Evolutionary conservation across 257 asterid genomes (phyloP).

Genomic region (Lycium barbarum): DNA sequence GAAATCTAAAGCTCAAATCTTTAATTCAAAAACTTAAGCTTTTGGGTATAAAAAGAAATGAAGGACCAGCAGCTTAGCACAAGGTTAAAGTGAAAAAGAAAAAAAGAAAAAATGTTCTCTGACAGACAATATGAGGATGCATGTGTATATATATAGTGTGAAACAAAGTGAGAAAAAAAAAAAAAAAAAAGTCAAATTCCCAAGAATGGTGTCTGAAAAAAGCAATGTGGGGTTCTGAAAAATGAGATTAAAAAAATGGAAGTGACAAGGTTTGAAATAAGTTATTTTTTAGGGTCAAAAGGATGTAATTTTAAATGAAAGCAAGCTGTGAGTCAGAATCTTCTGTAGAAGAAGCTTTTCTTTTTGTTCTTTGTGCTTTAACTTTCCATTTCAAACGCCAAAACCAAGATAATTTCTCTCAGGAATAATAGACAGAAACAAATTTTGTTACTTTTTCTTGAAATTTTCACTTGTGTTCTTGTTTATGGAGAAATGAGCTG

Average conservation of each 20-base stretch:
- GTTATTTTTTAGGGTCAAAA: slow-evolving; percentile 45
- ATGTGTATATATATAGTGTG: slow-evolving; percentile 23
- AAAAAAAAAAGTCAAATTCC: slow-evolving; percentile 44
- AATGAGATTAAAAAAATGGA: slow-evolving; percentile 47
- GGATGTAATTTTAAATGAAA: slow-evolving; percentile 37
- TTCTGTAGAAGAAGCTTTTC: slow-evolving; percentile 44
- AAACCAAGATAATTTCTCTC: slow-evolving; percentile 33
- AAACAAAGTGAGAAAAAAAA: slow-evolving; percentile 29
- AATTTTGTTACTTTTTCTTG: neutral
- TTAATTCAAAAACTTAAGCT: slow-evolving; percentile 27
- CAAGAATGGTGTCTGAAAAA: slow-evolving; percentile 63
- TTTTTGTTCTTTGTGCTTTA: slow-evolving; percentile 59
- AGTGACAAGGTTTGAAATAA: slow-evolving; percentile 57
- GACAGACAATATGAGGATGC: slow-evolving; percentile 35
- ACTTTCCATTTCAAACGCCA: slow-evolving; percentile 47
- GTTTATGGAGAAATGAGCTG: slow-evolving; percentile 5
- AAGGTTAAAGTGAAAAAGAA: slow-evolving; percentile 27
- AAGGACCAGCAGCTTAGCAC: slow-evolving; percentile 19
- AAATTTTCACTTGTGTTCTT: slow-evolving; percentile 15
- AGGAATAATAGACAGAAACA: slow-evolving; percentile 27
- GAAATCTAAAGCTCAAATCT: slow-evolving; percentile 3
- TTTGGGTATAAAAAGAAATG: neutral
- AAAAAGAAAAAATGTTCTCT: slow-evolving; percentile 35
- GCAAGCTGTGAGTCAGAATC: slow-evolving; percentile 41
- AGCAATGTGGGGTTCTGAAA: slow-evolving; percentile 50